Evolutionary conservation across 257 asterid species (phyloP), one percentile per base, ranked within the genome.

Genomic region (Rubia yunnanensis): DNA sequence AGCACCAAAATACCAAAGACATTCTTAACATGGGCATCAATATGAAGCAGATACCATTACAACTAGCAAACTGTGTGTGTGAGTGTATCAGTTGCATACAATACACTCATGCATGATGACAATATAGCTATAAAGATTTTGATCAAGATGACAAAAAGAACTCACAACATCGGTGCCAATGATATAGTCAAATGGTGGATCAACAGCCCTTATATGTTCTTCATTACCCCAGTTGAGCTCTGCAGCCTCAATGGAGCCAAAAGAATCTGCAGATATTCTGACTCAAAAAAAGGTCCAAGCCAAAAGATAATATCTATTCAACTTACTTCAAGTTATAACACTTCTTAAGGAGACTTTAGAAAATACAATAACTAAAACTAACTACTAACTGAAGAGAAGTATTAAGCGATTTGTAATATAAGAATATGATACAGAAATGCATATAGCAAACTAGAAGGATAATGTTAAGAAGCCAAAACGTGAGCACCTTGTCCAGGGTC

Each of bases 141-240:
- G 63, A 23, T 41, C 63, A 58, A 5, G 20, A 36, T 60, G 22
- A 27, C 17, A 24, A 38, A n/a, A 6, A 59, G 34, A 65, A 84
- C 97, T 89, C 76, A 94, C 97, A 60, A 94, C 96, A 52, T 94
- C 99, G 10, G 99, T 90, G 84, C 97, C 99, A 75, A 94, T 88
- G 38, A 90, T 88, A 69, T 79, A 90, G 80, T 94, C 99, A 31
- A 94, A 89, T 34, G 99, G 97, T 56, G 99, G 99, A 20, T 70
- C 83, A 68, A 84, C 94, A 17, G 97, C 96, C 77, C 77, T 83
- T 68, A 85, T 86, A 69, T 94, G 97, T 75, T 82, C 84, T 62
- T 72, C 81, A 77, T 88, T 64, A 27, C 99, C 99, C 99, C 99
- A 94, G 77, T 79, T 77, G 57, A 94, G 91, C 77, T 94, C 96